Evolutionary conservation across 805 yeast genomes (phyloP).

Genomic region (Wickerhamomyces silvicola): DNA sequence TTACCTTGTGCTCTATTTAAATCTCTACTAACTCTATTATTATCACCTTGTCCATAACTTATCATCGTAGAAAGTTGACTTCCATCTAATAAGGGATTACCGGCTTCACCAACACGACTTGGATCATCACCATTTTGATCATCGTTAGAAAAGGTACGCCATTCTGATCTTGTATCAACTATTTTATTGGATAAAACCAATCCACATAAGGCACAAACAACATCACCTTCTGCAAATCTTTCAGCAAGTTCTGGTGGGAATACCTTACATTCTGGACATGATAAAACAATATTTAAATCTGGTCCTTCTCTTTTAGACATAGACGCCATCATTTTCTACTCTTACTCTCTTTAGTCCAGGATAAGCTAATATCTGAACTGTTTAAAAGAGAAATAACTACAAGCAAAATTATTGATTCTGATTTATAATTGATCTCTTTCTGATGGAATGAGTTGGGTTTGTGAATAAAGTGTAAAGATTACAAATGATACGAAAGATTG

Average conservation of each 20-base stretch:
- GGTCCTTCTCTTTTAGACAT: conserved; percentile 45
- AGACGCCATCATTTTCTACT: conserved; percentile 7
- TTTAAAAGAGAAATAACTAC: too few relatives aligned
- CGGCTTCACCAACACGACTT: conserved; percentile 98
- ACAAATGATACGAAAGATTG: too few relatives aligned
- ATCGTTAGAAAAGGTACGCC: conserved; percentile 98
- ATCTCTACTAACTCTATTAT: conserved; percentile 79
- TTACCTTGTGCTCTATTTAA: conserved; percentile 84
- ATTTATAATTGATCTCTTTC: too few relatives aligned
- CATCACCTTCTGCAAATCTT: conserved; percentile 94
- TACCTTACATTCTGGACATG: conserved; percentile 94
- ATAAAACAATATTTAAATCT: conserved; percentile 78
- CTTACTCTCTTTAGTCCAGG: too few relatives aligned
- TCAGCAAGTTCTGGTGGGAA: conserved; percentile 94
- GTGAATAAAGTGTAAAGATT: neutral
- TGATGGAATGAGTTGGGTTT: too few relatives aligned
- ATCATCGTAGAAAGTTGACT: conserved; percentile 91
- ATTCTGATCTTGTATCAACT: conserved; percentile 93
- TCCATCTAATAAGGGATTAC: conserved; percentile 85
- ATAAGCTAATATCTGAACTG: conserved; percentile 5
- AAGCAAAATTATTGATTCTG: too few relatives aligned
- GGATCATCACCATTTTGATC: conserved; percentile 99
- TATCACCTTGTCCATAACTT: conserved; percentile 76
- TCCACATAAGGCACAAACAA: conserved; percentile 97
- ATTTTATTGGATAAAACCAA: conserved; percentile 85